Evolutionary conservation across 768 basidiomycete species (phyloP).

Genomic region (Leccinum disarticulatum): DNA sequence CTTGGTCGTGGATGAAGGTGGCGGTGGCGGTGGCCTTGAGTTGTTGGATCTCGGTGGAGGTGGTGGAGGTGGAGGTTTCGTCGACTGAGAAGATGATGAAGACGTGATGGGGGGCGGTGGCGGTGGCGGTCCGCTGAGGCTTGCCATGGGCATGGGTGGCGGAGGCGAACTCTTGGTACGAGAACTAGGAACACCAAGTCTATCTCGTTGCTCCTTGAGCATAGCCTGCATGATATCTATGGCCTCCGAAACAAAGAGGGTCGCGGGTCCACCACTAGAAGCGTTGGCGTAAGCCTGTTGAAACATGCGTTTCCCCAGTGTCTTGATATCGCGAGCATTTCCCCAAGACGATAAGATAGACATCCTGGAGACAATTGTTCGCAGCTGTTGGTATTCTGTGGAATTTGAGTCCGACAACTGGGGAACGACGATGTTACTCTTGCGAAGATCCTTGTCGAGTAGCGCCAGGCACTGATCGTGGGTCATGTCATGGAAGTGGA

Average conservation of each 20-base stretch:
- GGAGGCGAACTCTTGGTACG: constrained; percentile 7
- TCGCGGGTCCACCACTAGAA: constrained; percentile 1
- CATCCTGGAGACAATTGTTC: constrained; percentile 36
- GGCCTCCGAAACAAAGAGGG: constrained; percentile 3
- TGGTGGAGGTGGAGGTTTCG: constrained; percentile 17
- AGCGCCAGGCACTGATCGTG: constrained; percentile 50
- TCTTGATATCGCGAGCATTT: constrained; percentile 65
- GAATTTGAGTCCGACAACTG: constrained; percentile 26
- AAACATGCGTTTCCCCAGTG: constrained; percentile 35
- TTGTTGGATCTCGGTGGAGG: constrained; percentile 13
- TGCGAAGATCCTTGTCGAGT: constrained; percentile 46
- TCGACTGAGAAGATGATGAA: constrained; percentile 20
- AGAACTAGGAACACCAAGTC: constrained; percentile 24
- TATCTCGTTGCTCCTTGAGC: constrained; percentile 21
- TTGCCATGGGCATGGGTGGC: constrained; percentile 16
- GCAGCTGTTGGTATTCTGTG: constrained; percentile 11
- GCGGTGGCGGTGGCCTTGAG: not conserved
- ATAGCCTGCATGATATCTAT: constrained; percentile 14
- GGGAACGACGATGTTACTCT: constrained; percentile 39
- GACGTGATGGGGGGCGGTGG: constrained; percentile 26
- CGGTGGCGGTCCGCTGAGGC: constrained; percentile 19
- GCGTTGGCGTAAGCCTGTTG: constrained; percentile 16
- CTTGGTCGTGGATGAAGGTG: constrained; percentile 6
- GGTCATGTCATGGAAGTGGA: constrained; percentile 53
- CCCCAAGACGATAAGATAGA: constrained; percentile 58